Percentiles rank a stretch among this genome's conserved stretches.
phyloP scores from a whole-genome alignment of 139 green algal genomes.

The Pleodorina starrii region DNA sequence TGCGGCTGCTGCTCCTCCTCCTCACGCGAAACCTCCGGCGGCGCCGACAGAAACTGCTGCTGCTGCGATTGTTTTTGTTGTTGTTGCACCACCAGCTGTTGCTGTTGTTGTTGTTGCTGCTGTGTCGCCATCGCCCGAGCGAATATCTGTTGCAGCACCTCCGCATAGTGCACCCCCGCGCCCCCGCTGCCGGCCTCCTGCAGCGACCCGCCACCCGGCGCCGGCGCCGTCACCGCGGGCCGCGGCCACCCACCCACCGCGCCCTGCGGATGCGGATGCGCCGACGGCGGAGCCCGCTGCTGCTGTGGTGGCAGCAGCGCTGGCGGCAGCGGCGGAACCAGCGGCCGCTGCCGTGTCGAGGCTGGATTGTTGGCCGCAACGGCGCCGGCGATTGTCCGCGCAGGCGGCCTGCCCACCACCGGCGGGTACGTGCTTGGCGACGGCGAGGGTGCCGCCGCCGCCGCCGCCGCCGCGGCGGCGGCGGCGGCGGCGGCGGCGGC shows the following conservation, averaged over 20 bases:
- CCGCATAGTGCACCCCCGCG: background rate
- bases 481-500: background rate
- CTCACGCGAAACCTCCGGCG: background rate
- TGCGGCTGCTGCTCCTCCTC: background rate
- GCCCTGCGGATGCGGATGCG: no score
- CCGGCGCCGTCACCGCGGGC: background rate
- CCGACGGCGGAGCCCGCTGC: background rate
- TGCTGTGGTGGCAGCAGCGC: background rate
- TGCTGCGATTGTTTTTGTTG: conserved; percentile 9
- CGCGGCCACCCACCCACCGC: no score
- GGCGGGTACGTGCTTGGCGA: no score
- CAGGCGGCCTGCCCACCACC: background rate
- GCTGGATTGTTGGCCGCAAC: background rate
- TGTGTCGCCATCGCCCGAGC: background rate
- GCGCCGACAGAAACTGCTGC: background rate
- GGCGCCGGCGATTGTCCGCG: background rate
- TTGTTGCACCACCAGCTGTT: background rate
- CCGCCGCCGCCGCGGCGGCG: background rate
- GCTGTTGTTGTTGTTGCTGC: background rate
- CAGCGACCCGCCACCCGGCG: background rate
- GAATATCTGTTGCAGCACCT: conserved; percentile 16
- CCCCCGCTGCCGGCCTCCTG: background rate
- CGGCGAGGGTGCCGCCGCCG: no score
- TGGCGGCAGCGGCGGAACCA: background rate
- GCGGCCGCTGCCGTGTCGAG: background rate